Evolutionary conservation across 345 rosid species (phyloP), one percentile per base, ranked within the genome.

Genomic region (Aquilaria yunnanensis): DNA sequence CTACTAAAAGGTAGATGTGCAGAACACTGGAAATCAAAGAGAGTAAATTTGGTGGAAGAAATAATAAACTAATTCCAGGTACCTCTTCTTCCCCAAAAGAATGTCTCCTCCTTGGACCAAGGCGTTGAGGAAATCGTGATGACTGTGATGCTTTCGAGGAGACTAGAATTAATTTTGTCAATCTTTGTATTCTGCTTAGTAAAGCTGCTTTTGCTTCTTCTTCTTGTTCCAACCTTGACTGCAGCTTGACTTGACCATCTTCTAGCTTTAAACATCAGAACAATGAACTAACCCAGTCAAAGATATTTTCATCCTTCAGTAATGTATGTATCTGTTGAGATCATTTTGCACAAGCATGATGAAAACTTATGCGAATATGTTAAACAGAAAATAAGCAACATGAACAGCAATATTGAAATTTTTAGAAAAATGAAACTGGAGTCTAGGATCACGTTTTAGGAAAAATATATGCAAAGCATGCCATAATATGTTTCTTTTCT

Each of bases 11-110:
- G 59, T 14, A 30, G 62, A 62, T 32, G 52, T 48, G 13, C n/a
- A 10, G 37, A 32, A 63, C 11, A 47, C 51, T 53, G 59, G 14
- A 58, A 59, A 69, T 49, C 56, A 58, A 33, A 50, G 51, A 55
- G 43, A 37, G 5, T 4, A 2, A 37, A 3, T 37, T 37, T 37
- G 3, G 5, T 9, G 8, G 43, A 37, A 37, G 43, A 37, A 37
- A 37, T 37, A 37, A 37, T 37, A 53, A 43, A 60, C 61, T 60
- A 2, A 61, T 63, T 57, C 66, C 12, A 45, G 63, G 67, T 72
- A 90, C 99, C 99, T 95, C 99, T 81, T 95, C 97, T 85, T 95
- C 99, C 49, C 99, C 99, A 75, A 95, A 95, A 64, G 99, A 90
- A 80, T 95, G 97, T 72, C 99, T 90, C 78, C 99, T 88, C 81